phyloP scores from a whole-genome alignment of 352 stramenopile species.

The Pythium rhizo-oryzae region DNA sequence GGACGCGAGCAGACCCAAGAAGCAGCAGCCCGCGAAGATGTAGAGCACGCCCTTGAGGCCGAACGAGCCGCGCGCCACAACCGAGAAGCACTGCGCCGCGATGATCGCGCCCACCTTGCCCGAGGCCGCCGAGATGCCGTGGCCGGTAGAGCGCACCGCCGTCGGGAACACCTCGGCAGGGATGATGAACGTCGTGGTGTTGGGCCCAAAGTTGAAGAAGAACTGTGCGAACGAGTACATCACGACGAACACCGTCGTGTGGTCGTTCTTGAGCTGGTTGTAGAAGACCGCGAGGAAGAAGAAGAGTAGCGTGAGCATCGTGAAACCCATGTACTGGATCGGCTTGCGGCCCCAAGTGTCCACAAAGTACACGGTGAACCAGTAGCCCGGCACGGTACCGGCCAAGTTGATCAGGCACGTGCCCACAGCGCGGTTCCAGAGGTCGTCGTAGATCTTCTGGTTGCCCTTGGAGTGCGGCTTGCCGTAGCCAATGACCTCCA shows the following conservation, averaged over 20 bases:
- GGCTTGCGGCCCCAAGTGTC: slow-evolving; percentile 37
- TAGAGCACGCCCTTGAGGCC: slow-evolving; percentile 41
- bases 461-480: slow-evolving; percentile 37
- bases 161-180: slow-evolving; percentile 85
- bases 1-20: slow-evolving; percentile 48
- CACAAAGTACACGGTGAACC: slow-evolving; percentile 64
- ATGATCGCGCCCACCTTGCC: slow-evolving; percentile 58
- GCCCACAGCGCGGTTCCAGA: slow-evolving; percentile 38
- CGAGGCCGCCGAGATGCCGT: slow-evolving; percentile 63
- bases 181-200: slow-evolving; percentile 88
- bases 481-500: slow-evolving; percentile 44
- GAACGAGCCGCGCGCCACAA: slow-evolving; percentile 45
- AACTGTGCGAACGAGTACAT: slow-evolving; percentile 61
- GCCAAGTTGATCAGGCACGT: slow-evolving; percentile 52
- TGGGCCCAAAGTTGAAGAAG: slow-evolving; percentile 63
- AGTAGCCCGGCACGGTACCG: slow-evolving; percentile 63
- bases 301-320: slow-evolving; percentile 46
- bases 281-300: slow-evolving; percentile 54
- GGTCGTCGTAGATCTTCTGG: slow-evolving; percentile 42
- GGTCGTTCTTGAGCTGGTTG: slow-evolving; percentile 41
- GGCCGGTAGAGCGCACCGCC: slow-evolving; percentile 75
- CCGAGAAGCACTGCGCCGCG: slow-evolving; percentile 46
- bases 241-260: slow-evolving; percentile 44
- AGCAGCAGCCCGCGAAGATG: slow-evolving; percentile 39
- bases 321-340: slow-evolving; percentile 68